These are phyloP conservation scores for Tremellales sp. DNA, from an alignment of 1,284 basidiomycete species.

Conservation along the genomic window DNA sequence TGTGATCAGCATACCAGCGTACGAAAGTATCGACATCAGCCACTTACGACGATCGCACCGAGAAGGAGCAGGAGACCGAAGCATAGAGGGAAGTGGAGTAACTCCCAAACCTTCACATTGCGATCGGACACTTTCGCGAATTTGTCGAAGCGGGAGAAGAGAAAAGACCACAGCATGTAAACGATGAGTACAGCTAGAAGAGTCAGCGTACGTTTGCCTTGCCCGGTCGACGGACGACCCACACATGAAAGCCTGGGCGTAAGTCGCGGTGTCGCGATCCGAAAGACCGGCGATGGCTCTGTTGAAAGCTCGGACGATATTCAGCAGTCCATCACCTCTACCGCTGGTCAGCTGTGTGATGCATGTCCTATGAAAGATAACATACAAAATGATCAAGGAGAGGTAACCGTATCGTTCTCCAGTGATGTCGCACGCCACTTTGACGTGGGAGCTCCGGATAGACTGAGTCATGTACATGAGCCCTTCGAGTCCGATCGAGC, in stretches of 20 bases:
- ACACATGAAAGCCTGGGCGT: conserved; percentile 28
- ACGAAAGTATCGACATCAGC: background rate
- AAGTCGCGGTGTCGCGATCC: conserved; percentile 9
- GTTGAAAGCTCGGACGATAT: conserved; percentile 20
- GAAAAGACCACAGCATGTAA: conserved; percentile 26
- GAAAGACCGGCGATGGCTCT: conserved; percentile 23
- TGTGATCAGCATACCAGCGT: background rate
- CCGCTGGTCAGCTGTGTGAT: background rate
- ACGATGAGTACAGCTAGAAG: conserved; percentile 23
- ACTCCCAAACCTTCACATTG: conserved; percentile 21
- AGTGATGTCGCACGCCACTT: background rate
- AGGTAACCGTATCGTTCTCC: conserved; percentile 27
- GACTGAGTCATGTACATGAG: background rate
- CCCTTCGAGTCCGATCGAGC: conserved; percentile 20
- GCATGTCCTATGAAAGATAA: background rate
- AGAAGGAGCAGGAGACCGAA: conserved; percentile 24
- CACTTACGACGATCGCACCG: conserved; percentile 23
- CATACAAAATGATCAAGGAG: conserved; percentile 30
- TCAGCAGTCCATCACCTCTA: conserved; percentile 32
- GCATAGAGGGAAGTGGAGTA: conserved; percentile 25
- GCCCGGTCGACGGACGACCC: background rate
- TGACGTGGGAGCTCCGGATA: background rate
- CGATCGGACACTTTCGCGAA: conserved; percentile 8
- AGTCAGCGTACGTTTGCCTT: background rate
- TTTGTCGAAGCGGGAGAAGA: conserved; percentile 24